phyloP scores from a whole-genome alignment of 768 basidiomycete species.

The Kondoa malvinella region DNA sequence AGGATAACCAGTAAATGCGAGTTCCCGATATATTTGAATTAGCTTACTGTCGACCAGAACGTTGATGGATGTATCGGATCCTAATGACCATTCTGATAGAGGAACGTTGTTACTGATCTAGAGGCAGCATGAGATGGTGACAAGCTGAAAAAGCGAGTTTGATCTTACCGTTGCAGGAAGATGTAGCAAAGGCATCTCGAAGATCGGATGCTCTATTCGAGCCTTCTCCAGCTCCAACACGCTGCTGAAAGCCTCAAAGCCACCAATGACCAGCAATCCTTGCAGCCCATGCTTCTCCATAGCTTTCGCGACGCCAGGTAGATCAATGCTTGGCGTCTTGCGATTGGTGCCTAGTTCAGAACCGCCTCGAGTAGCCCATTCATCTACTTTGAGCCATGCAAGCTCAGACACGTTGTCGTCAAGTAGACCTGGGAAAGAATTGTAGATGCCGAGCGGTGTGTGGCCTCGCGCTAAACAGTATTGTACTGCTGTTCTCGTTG shows the following conservation, averaged over 20 bases:
- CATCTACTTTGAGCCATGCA: conserved; percentile 91
- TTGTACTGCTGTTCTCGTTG: conserved; percentile 80
- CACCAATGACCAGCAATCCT: conserved; percentile 73
- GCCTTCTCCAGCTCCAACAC: conserved; percentile 62
- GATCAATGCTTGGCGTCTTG: conserved; percentile 61
- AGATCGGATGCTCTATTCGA: conserved; percentile 65
- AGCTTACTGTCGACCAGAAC: conserved; percentile 56
- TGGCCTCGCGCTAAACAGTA: conserved; percentile 88
- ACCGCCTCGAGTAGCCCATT: conserved; percentile 88
- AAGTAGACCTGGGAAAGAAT: conserved; percentile 86
- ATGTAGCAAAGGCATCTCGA: conserved; percentile 85
- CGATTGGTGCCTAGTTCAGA: conserved; percentile 97
- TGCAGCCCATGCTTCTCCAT: conserved; percentile 73
- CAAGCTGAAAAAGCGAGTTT: neutral
- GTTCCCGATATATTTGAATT: neutral
- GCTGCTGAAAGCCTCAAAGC: conserved; percentile 83
- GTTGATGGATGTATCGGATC: conserved; percentile 93
- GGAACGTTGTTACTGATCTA: conserved; percentile 91
- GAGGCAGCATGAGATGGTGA: conserved; percentile 36
- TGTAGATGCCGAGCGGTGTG: conserved; percentile 77
- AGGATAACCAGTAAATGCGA: neutral
- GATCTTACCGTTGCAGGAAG: conserved; percentile 47
- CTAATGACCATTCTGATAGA: conserved; percentile 85
- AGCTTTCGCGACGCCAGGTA: conserved; percentile 73
- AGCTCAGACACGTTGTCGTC: conserved; percentile 72